These are phyloP conservation scores for Echinochloa phyllopogon DNA, from an alignment of 176 grass and related monocot species.

Conservation along the genomic window DNA sequence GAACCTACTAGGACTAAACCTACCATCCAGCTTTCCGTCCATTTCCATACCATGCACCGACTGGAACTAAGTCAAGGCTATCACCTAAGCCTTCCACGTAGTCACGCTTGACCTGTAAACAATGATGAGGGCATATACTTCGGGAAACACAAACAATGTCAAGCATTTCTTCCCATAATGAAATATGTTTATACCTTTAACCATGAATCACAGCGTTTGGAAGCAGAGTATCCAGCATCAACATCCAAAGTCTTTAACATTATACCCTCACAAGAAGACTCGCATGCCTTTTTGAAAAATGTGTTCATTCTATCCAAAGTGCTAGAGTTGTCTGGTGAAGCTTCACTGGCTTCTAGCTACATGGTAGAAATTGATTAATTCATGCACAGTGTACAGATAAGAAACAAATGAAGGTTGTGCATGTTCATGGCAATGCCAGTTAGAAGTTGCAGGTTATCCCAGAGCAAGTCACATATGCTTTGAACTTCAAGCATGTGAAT, in stretches of 20 bases:
- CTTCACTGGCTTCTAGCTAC: constrained; percentile 80
- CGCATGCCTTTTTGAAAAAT: constrained; percentile 78
- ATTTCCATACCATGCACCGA: constrained; percentile 96
- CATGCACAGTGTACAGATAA: constrained; percentile 32
- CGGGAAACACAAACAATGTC: constrained; percentile 34
- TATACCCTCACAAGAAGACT: constrained; percentile 93
- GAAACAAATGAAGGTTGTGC: constrained; percentile 26
- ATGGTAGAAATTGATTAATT: constrained; percentile 43
- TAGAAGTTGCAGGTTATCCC: constrained; percentile 7
- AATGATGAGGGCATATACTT: constrained; percentile 15
- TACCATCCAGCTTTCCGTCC: constrained; percentile 95
- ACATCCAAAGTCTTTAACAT: constrained; percentile 95
- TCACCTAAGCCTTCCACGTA: constrained; percentile 95
- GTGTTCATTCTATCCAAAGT: constrained; percentile 69
- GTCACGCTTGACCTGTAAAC: constrained; percentile 85
- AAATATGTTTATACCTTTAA: constrained; percentile 65
- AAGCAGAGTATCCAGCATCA: constrained; percentile 89
- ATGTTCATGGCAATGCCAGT: constrained; percentile 31
- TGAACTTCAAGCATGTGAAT: constrained; percentile 3
- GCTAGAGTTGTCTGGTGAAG: constrained; percentile 55
- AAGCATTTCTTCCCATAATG: neutral
- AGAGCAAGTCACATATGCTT: neutral
- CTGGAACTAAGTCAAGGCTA: constrained; percentile 85
- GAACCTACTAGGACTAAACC: constrained; percentile 10
- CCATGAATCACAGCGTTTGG: constrained; percentile 89